phyloP scores from a whole-genome alignment of 2,329 filamentous ascomycete genomes.

The Alternaria longipes region DNA sequence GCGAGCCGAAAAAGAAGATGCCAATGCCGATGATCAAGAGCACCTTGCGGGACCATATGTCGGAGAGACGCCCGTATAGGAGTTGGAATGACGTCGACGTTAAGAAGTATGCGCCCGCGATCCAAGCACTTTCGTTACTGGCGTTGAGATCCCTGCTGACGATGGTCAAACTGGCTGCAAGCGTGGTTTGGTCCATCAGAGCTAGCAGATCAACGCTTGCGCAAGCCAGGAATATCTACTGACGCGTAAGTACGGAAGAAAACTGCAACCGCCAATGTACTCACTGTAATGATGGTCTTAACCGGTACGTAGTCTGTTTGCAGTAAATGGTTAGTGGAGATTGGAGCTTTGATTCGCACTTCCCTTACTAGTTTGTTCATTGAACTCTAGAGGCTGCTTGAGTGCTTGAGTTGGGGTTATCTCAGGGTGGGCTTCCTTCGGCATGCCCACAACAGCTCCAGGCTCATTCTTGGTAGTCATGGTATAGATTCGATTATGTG shows the following conservation, averaged over 20 bases:
- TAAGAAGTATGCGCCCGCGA: conserved; percentile 63
- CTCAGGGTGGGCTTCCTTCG: background rate
- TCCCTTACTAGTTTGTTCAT: conserved; percentile 30
- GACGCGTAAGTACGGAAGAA: conserved; percentile 5
- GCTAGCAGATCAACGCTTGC: conserved; percentile 34
- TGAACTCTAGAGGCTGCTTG: conserved; percentile 19
- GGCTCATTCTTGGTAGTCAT: background rate
- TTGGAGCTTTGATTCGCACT: background rate
- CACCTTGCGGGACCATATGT: conserved; percentile 63
- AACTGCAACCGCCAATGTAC: background rate
- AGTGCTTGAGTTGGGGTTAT: background rate
- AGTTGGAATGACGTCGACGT: conserved; percentile 71
- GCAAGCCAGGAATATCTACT: conserved; percentile 34
- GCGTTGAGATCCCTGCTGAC: conserved; percentile 47
- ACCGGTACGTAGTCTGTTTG: conserved; percentile 28
- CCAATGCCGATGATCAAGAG: conserved; percentile 62
- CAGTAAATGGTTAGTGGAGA: background rate
- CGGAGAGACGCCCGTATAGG: conserved; percentile 69
- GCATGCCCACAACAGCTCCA: background rate
- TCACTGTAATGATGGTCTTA: conserved; percentile 31
- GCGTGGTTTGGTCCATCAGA: conserved; percentile 35
- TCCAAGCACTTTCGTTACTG: conserved; percentile 63
- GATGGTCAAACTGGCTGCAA: conserved; percentile 33
- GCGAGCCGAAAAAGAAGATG: conserved; percentile 61
- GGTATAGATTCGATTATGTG: background rate